A percentile compares a stretch with the other conserved stretches of the same genome.
Evolutionary conservation across 2,329 filamentous ascomycete species (phyloP).

Genomic region (Pseudocercospora pini-densiflorae): DNA sequence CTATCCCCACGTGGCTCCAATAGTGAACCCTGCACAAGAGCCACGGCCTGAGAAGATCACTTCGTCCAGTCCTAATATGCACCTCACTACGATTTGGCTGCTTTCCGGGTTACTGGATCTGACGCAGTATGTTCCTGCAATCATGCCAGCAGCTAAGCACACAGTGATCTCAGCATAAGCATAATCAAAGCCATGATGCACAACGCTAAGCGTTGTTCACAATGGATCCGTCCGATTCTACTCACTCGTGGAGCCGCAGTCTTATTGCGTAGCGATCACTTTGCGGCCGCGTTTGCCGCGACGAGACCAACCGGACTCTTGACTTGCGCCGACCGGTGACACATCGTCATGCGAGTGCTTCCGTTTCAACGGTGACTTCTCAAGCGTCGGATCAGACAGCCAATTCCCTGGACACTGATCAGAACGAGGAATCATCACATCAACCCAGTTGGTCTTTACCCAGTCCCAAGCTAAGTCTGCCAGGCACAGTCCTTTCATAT

Average conservation of each 20-base stretch:
- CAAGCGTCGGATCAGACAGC: background rate
- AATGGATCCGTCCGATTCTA: background rate
- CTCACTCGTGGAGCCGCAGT: background rate
- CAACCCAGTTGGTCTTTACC: slow-evolving; percentile 2
- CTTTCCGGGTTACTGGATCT: background rate
- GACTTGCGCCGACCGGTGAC: background rate
- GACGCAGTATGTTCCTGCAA: background rate
- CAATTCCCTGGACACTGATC: background rate
- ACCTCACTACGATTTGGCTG: background rate
- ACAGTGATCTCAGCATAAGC: background rate
- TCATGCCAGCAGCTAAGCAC: background rate
- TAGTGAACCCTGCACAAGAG: background rate
- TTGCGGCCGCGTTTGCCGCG: background rate
- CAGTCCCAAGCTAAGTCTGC: slow-evolving; percentile 2
- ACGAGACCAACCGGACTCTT: background rate
- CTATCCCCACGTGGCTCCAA: background rate
- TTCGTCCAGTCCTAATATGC: background rate
- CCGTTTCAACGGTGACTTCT: background rate
- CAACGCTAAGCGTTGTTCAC: background rate
- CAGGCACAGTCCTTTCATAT: slow-evolving; percentile 31
- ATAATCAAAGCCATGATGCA: background rate
- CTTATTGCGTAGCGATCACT: background rate
- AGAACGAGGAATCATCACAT: background rate
- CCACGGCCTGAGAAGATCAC: background rate
- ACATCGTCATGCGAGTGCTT: background rate